Evolutionary conservation across 495 filamentous ascomycete genomes (phyloP), one percentile per base, ranked within the genome.

Genomic region (Sabuloglossum arenarium): DNA sequence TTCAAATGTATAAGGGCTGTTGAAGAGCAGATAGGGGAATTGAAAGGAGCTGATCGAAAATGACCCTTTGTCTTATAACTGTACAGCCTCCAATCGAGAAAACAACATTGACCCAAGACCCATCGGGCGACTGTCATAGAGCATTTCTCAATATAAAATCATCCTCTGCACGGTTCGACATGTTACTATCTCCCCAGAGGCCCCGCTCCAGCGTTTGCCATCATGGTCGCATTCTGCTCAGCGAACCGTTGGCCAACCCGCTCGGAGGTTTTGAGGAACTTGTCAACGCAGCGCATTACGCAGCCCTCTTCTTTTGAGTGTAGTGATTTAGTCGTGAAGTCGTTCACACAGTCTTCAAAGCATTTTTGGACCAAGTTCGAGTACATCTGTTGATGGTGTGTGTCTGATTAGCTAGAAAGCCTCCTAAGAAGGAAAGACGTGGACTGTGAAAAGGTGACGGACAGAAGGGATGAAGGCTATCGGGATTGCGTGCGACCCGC

Each of bases 291-390:
- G 60, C 87, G 82, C 73, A 84, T 80, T 58, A 95, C 78, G 70
- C 93, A 97, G 62, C 82, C 78, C 65, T 88, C 84, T 70, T 99
- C 91, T 61, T 85, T 81, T 59, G 78, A 72, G 55, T 81, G 79
- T 31, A 99, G 78, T 6, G 86, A 86, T 73, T 96, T 96, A 74
- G 86, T 91, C 65, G 88, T 94, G 78, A 99, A 99, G 74, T 96
- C 90, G 68, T 87, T 90, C 69, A 97, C 79, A 72, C 91, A 99
- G 71, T 91, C 81, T 65, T 87, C 82, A 75, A 98, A 98, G 77
- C 91, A 98, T 66, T 83, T 75, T 66, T 93, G 85, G 58, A 97
- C 88, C 58, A 99, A 82, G 71, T 84, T 87, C 66, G 87, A 90
- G 74, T 96, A 97, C 80, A 94, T 87, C 91, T 98, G 63, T 49